Percentiles rank a stretch among this genome's conserved stretches.
These are phyloP conservation scores for Sodiomyces alkalinus DNA, from an alignment of 2,329 filamentous ascomycete species.

Conservation along the genomic window DNA sequence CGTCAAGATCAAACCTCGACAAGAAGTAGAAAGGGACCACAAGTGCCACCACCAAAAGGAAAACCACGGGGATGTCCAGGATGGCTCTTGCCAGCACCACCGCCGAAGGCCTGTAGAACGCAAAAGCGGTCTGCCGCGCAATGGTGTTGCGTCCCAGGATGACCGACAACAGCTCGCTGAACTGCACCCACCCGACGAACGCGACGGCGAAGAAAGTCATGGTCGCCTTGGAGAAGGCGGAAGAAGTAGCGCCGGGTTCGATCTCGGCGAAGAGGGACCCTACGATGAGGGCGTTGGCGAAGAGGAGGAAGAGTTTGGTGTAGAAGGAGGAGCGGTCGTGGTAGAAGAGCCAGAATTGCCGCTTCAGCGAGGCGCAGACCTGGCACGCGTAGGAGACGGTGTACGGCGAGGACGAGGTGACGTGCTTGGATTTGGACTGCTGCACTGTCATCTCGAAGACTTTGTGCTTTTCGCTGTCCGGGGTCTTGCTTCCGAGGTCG, in stretches of 20 bases:
- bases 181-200: constrained; percentile 8
- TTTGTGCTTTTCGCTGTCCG: constrained; percentile 22
- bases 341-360: constrained; percentile 66
- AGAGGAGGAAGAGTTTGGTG: constrained; percentile 67
- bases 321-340: constrained; percentile 61
- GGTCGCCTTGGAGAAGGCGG: constrained; percentile 3
- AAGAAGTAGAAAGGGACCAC: constrained; percentile 5
- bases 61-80: constrained; percentile 4
- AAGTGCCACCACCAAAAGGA: constrained; percentile 6
- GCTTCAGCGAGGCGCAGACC: constrained; percentile 50
- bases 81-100: constrained; percentile 4
- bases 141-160: constrained; percentile 5
- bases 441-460: constrained; percentile 51
- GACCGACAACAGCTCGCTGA: constrained; percentile 5
- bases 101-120: constrained; percentile 7
- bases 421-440: constrained; percentile 52
- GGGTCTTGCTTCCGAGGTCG: constrained; percentile 14
- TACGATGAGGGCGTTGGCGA: constrained; percentile 59
- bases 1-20: constrained; percentile 5
- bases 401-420: constrained; percentile 56
- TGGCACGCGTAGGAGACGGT: constrained; percentile 62
- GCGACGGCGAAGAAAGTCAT: constrained; percentile 6
- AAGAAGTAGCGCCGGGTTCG: constrained; percentile 25
- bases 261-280: constrained; percentile 56
- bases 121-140: constrained; percentile 5